Evolutionary conservation across 2,329 filamentous ascomycete genomes (phyloP), one percentile per base, ranked within the genome.

Genomic region (Botrytis paeoniae): DNA sequence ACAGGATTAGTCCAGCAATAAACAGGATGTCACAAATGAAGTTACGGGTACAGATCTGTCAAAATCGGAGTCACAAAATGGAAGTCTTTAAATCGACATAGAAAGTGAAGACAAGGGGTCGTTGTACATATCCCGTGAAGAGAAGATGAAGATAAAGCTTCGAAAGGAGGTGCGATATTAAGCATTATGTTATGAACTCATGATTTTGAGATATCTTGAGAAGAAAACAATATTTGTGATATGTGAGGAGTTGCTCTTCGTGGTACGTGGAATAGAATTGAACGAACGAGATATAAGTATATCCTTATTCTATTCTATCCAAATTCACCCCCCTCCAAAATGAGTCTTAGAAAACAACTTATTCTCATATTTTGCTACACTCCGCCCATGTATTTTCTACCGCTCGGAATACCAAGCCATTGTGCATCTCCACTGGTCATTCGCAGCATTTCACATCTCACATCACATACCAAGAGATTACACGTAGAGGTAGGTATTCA

Each of bases 1-100:
- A 69, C 73, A 68, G 60, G 54, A 12, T 65, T 74, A 51, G 73
- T 74, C n/a, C 71, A 74, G 48, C 61, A 65, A 20, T 54, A 68
- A 12, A 5, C 39, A 22, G 9, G 25, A 41, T 7, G 14, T 62
- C 4, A 25, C 60, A 7, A 62, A 39, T 18, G 25, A 62, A 39
- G 14, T 39, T 39, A 62, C 35, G 25, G 60, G 12, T 62, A 39
- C 35, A 35, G 7, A 39, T 37, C 35, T 39, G 14, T 61, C 5
- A 57, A 32, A 37, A 22, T 20, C 5, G n/a, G 45, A 37, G 22
- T 51, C 43, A 37, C 37, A 8, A 37, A 66, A 51, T 66, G 65
- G 6, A 18, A 41, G n/a, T 9, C n/a, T 39, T 68, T 25, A 25
- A 25, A 25, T 41, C 35, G 45, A n/a, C 18, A 57, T 41, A 68